Base-by-base conservation (phyloP, 768 basidiomycete genomes). In the Leccinum variicolor region DNA sequence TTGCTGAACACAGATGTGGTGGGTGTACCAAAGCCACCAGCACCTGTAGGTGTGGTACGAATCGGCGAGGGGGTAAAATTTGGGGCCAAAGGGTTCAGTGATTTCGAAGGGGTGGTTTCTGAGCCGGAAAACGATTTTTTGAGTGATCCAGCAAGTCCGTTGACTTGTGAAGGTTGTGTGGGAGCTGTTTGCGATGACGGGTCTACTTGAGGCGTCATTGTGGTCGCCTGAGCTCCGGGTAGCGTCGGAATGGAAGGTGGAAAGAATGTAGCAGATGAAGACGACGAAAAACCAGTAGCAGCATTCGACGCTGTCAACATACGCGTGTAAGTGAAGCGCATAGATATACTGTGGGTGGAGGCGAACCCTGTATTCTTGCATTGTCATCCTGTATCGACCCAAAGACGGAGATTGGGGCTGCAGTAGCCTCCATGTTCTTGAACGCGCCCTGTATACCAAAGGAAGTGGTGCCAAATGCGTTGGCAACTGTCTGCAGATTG, bases 391-490 rank as follows among this genome's bases (percentile, higher is more conserved):
- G 43, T 25, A 33, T 39, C 6, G 57, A 9, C 34, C 54, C 60
- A 49, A 65, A 67, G 28, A 34, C 53, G 26, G 61, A 56, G 3
- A 21, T 8, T 4, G 56, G 28, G 23, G 57, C 23, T 25, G 57
- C 14, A 5, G 62, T 26, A 25, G 48, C 15, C 6, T 50, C 53
- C n/a, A 21, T 26, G 19, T 43, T 58, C 48, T 55, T 29, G 47
- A 60, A 58, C 9, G 29, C 34, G 28, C 53, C 57, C 6, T 58
- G 58, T 17, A 51, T 45, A 19, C 57, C 53, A 31, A 71, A 71
- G 49, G 71, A 62, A 23, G 57, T 8, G 8, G 53, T 67, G 1
- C 71, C 71, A 55, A 78, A 79, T 6, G 64, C 67, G 34, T 74
- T 79, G 2, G 72, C 69, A 4, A 64, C 60, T 1, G 74, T 62